phyloP scores from a whole-genome alignment of 1,139 yeast genomes.

The Pichia sorboxylosa region DNA sequence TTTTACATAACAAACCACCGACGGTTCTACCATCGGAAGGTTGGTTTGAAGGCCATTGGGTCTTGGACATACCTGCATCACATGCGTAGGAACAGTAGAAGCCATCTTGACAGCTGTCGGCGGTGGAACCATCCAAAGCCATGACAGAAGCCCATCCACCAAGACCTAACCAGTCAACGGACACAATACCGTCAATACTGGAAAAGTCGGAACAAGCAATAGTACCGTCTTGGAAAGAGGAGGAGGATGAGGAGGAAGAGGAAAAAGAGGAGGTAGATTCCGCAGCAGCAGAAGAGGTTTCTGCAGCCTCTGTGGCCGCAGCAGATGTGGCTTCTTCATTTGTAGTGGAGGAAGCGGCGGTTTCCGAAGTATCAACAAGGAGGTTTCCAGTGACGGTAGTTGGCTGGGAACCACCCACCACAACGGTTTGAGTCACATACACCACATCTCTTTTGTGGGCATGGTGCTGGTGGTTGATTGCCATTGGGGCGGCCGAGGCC shows the following conservation, averaged over 20 bases:
- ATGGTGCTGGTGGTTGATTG: constrained; percentile 38
- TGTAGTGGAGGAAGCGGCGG: constrained; percentile 13
- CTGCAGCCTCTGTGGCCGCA: constrained; percentile 15
- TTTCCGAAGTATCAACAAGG: constrained; percentile 37
- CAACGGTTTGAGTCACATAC: constrained; percentile 34
- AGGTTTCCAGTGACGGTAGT: constrained; percentile 32
- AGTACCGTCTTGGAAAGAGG: constrained; percentile 66
- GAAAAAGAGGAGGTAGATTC: constrained; percentile 14
- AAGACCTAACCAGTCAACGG: constrained; percentile 66
- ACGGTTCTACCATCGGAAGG: constrained; percentile 67
- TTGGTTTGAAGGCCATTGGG: constrained; percentile 72
- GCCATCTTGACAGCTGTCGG: constrained; percentile 52
- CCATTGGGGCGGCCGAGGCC: constrained; percentile 36
- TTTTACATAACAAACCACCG: constrained; percentile 65
- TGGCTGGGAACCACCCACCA: constrained; percentile 24
- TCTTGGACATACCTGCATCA: constrained; percentile 85
- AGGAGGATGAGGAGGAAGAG: constrained; percentile 20
- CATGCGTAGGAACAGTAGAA: constrained; percentile 78
- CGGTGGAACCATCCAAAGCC: constrained; percentile 56
- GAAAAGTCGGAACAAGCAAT: constrained; percentile 59
- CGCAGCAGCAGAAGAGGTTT: constrained; percentile 6
- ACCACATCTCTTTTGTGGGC: constrained; percentile 47
- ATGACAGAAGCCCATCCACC: constrained; percentile 92
- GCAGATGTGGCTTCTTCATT: constrained; percentile 15
- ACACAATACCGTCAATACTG: constrained; percentile 56